Percentiles rank a stretch among this genome's conserved stretches.
Evolutionary conservation across 345 rosid species (phyloP).

Genomic region (Corymbia maculata): DNA sequence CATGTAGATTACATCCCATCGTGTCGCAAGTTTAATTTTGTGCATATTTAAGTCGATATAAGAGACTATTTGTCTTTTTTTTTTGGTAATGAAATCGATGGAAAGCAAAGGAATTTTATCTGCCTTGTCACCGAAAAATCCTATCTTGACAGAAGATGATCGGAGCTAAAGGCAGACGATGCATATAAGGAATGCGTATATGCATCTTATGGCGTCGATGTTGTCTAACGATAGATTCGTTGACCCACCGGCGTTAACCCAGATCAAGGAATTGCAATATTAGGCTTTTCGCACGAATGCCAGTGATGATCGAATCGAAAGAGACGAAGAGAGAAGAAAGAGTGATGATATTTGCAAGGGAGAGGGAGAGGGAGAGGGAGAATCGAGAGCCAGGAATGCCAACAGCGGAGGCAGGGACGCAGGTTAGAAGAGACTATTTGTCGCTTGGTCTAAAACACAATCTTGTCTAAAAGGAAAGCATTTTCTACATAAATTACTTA

Average conservation of each 20-base stretch:
- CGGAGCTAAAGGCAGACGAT: neutral
- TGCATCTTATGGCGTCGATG: neutral
- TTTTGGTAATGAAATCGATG: no score
- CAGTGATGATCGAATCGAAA: neutral
- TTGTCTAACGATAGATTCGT: neutral
- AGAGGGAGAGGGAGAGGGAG: no score
- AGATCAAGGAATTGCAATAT: neutral
- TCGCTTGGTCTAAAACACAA: no score
- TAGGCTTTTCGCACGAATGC: neutral
- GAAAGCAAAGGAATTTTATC: neutral
- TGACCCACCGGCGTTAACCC: neutral
- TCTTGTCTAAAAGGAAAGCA: no score
- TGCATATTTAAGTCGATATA: no score
- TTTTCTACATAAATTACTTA: no score
- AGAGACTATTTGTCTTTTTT: no score
- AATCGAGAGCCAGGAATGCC: neutral
- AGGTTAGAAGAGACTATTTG: no score
- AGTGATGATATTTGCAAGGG: neutral
- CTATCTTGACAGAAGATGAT: neutral
- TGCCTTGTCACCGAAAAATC: neutral
- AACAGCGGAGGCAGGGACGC: neutral
- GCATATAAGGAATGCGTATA: neutral
- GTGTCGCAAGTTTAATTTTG: no score
- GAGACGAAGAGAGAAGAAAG: neutral
- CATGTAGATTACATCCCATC: no score